phyloP scores from a whole-genome alignment of 306 rosid species.

The Carpinus fangiana region DNA sequence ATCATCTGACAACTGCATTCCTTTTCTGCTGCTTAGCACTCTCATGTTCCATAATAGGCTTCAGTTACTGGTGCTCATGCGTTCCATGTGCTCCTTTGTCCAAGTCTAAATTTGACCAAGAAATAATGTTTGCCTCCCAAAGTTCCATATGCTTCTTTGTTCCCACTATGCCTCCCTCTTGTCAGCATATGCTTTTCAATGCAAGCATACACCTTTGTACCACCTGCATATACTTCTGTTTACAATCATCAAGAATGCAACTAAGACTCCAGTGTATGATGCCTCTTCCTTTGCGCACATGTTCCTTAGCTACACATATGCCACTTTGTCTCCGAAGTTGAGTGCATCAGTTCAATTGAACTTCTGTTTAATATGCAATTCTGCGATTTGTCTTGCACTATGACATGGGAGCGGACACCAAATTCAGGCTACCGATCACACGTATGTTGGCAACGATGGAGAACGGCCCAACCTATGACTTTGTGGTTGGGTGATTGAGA shows the following conservation, averaged over 20 bases:
- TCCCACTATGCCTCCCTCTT: neutral
- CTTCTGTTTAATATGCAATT: no score
- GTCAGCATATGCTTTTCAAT: neutral
- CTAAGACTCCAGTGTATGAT: neutral
- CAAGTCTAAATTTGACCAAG: neutral
- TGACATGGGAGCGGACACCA: no score
- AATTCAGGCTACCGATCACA: no score
- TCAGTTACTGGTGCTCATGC: neutral
- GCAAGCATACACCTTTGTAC: neutral
- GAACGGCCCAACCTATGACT: no score
- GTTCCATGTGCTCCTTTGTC: neutral
- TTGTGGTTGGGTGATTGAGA: no score
- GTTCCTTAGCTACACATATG: no score
- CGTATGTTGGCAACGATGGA: no score
- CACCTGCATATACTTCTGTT: neutral
- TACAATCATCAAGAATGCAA: neutral
- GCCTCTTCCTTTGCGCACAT: neutral
- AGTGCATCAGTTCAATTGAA: no score
- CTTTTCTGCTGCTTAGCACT: neutral
- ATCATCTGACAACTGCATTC: neutral
- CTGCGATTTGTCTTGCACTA: no score
- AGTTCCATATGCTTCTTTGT: neutral
- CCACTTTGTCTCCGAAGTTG: no score
- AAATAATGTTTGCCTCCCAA: neutral
- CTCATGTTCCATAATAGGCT: neutral